Percentiles rank a stretch among this genome's conserved stretches.
Conservation (phyloP, 441 rosid species). For the Eutrema salsugineum region DNA sequence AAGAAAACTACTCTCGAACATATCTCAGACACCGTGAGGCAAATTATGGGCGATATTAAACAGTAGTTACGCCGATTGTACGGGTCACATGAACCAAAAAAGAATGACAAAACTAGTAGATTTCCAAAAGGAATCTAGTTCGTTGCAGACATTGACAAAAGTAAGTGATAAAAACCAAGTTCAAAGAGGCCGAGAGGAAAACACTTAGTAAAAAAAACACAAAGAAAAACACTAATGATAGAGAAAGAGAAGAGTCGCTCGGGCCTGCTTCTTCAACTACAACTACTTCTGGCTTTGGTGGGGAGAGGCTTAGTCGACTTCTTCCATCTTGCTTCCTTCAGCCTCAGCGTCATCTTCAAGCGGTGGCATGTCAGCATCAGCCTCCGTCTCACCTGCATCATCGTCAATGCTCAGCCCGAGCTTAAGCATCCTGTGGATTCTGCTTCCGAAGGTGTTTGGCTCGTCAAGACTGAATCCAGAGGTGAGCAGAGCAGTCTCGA, state of each 20-base stretch:
- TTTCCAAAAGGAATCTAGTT: not conserved
- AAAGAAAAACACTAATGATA: not conserved
- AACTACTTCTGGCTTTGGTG: not conserved
- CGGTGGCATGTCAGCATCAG: not conserved
- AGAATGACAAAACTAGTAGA: not conserved
- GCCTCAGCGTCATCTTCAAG: not conserved
- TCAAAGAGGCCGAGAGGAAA: not conserved
- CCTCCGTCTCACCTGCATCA: slow-evolving; percentile 9
- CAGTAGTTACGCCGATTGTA: no score
- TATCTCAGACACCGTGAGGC: no score
- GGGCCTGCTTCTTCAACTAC: not conserved
- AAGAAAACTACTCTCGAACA: not conserved
- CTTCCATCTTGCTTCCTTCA: not conserved
- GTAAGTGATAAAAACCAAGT: not conserved
- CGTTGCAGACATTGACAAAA: not conserved
- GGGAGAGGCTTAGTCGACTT: slow-evolving; percentile 4
- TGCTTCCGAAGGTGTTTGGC: not conserved
- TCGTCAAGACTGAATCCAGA: not conserved
- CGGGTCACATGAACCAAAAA: not conserved
- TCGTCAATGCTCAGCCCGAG: not conserved
- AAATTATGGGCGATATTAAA: not conserved
- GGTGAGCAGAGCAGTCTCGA: not conserved
- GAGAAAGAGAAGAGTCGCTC: not conserved
- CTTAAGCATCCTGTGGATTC: slow-evolving; percentile 6
- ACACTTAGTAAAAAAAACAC: not conserved